phyloP scores from a whole-genome alignment of 1,284 basidiomycete genomes.

The Malassezia furfur region DNA sequence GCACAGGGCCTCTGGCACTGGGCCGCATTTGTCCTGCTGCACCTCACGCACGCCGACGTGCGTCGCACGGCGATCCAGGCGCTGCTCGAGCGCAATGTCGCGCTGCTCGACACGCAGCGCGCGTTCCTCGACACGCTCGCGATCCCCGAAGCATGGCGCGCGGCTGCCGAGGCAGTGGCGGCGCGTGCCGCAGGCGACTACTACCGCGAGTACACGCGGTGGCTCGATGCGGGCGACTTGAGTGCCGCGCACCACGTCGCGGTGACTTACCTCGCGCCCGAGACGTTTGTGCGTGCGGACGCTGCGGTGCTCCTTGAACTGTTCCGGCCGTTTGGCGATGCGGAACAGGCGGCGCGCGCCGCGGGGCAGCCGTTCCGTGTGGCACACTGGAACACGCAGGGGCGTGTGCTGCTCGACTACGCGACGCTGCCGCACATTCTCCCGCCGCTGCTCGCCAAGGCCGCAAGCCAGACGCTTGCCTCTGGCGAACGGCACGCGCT shows the following conservation, averaged over 20 bases:
- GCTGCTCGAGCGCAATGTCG: constrained; percentile 65
- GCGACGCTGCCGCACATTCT: constrained; percentile 54
- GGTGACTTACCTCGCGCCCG: constrained; percentile 73
- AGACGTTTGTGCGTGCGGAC: constrained; percentile 74
- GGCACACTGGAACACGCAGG: constrained; percentile 42
- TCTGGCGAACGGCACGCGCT: constrained; percentile 53
- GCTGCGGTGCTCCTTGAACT: constrained; percentile 63
- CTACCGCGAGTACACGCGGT: constrained; percentile 68
- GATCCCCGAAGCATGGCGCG: constrained; percentile 75
- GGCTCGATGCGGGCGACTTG: constrained; percentile 62
- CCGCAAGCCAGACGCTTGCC: constrained; percentile 35
- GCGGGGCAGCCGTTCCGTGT: constrained; percentile 46
- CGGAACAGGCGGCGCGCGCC: constrained; percentile 52
- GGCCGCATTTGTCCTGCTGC: constrained; percentile 78
- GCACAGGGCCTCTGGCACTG: constrained; percentile 69
- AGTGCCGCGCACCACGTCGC: constrained; percentile 72
- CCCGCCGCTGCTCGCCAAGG: constrained; percentile 54
- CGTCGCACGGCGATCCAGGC: constrained; percentile 72
- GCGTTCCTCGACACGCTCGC: constrained; percentile 67
- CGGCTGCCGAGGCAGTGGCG: constrained; percentile 65
- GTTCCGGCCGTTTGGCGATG: constrained; percentile 61
- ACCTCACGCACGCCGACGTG: constrained; percentile 62
- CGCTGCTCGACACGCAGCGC: constrained; percentile 59
- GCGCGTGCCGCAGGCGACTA: constrained; percentile 59
- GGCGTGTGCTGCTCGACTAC: constrained; percentile 38